Evolutionary conservation across 1,284 basidiomycete genomes (phyloP), one percentile per base, ranked within the genome.

Genomic region (Cystobasidiaceae sp.): DNA sequence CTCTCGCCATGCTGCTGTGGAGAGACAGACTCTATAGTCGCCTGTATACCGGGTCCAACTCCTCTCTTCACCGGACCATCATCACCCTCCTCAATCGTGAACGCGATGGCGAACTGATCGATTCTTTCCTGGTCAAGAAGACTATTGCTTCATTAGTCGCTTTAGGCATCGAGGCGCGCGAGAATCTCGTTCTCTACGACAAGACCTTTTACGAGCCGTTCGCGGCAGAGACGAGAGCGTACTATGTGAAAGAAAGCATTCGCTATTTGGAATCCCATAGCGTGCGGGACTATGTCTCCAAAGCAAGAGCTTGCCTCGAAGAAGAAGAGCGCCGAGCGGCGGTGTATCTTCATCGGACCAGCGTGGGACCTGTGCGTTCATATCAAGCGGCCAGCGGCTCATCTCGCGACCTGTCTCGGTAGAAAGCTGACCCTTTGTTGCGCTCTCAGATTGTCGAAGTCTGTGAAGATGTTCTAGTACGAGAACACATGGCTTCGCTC

Each of bases 281-380:
- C 46, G 90, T 97, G 32, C 89, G 91, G 25, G 94, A 97, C 77
- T 99, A 98, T 78, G 83, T 99, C 77, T 92, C 88, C 82, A 94
- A 92, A 79, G 96, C 92, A 2, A 93, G 97, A 75, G 86, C 87
- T 72, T 84, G 96, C 32, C 80, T 98, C 62, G 83, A 86, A 67
- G 94, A 99, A 78, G 96, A 99, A 75, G 91, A 94, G 76, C 89
- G 93, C 71, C 85, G 94, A 39, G 91, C 97, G 41, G 92, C 96
- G 76, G 82, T 93, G 58, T 97, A 97, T 78, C 82, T 98, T 68
- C 90, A 97, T 77, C 86, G 85, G 34, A 85, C 85, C 73, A 94
- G 93, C n/a, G n/a, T n/a, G n/a, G n/a, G n/a, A n/a, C n/a, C n/a
- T n/a, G n/a, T n/a, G n/a, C n/a, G n/a, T n/a, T n/a, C n/a, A n/a